Evolutionary conservation across 306 rosid species (phyloP), one percentile per base, ranked within the genome.

Genomic region (Vigna nakashimae): DNA sequence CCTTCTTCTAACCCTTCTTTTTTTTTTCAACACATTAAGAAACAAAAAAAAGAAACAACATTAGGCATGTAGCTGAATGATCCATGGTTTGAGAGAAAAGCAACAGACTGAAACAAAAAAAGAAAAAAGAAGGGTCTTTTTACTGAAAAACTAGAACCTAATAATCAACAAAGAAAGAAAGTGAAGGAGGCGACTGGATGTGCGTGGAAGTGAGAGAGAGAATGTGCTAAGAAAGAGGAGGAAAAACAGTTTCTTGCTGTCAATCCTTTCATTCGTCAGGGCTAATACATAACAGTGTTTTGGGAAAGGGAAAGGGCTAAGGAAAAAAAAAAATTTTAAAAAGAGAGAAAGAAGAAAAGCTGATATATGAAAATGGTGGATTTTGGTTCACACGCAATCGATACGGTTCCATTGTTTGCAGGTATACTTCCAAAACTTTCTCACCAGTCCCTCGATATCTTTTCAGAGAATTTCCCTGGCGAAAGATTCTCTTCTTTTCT

Each of bases 311-410:
- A 48, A 30, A 64, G 69, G 69, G 50, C 1, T 36, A 17, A 60
- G 11, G 68, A 52, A 50, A 48, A 32, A 12, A 53, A 77, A 52
- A 42, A 42, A 10, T 4, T 4, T 0, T 5, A 48, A 49, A 51
- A 26, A 30, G 34, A 52, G 53, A 66, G 50, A 66, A 24, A 77
- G 73, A 78, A 43, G 86, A 56, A 78, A 59, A 43, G 86, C 49
- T 69, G 64, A 75, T 50, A 65, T 73, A 65, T 73, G 78, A 76
- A 74, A 28, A 78, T 52, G 86, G 75, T 46, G 56, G 73, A 65
- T 56, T 78, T 79, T 32, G 63, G 59, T 53, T 79, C 81, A 51
- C 93, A 91, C 93, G 96, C 93, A 87, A 87, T 80, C 80, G 90
- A 82, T 86, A 74, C 65, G 20, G 66, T 71, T 46, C 53, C 42